Base-by-base conservation (phyloP, 148 eudicot genomes). In the Beta vulgaris region DNA sequence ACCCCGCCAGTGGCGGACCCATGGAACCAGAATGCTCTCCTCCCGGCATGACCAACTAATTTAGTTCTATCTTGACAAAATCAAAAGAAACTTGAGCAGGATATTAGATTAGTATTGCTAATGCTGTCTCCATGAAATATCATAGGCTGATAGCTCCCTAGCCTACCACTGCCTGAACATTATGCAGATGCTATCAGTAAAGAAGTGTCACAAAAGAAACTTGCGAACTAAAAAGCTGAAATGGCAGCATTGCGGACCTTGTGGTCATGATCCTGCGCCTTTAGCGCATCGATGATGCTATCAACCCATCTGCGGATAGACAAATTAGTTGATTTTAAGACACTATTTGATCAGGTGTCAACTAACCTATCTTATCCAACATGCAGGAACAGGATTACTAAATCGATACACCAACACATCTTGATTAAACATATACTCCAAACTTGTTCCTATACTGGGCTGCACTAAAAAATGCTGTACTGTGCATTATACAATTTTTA, bases 261-360 rank as follows among this genome's bases (percentile, higher is more conserved):
- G 80, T 67, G 85, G 36, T 78, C 71, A 60, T 72, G 79, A 73
- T 87, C 86, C 61, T 88, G 91, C 71, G 83, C 85, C 74, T 71
- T 79, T 57, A 93, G 74, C 65, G 97, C 98, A 81, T 93, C 98
- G 48, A 88, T 82, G 76, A 93, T 89, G 82, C 92, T 87, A 40
- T 80, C 49, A 23, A 91, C 87, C 98, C 98, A 93, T 77, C 97
- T 93, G 92, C 64, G 69, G 54, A 16, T 34, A 40, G 36, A 58
- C 37, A 42, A 28, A 35, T 48, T 40, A 26, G 4, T 28, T 42
- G 39, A 61, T 40, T 36, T 25, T 32, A 63, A 15, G 66, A 39
- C 8, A 37, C 14, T 12, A 39, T n/a, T 44, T 6, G 65, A 73
- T 68, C 29, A 76, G 48, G 63, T 31, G 35, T 31, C 21, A 19